Percentiles rank a stretch among this genome's conserved stretches.
Conservation (phyloP, 805 yeast genomes). For the Vanderwaltozyma polyspora region DNA sequence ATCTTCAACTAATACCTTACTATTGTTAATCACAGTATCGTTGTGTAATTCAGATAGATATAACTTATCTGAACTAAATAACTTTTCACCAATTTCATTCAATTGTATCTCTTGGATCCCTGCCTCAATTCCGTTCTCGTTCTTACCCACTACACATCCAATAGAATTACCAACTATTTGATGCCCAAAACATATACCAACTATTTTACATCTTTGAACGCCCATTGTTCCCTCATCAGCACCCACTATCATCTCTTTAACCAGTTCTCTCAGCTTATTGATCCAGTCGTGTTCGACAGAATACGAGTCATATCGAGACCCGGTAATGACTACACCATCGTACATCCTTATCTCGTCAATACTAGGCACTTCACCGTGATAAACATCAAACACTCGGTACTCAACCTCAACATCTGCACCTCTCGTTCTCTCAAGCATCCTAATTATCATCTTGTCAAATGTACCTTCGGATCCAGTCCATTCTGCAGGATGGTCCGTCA, state of each 20-base stretch:
- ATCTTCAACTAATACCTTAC: conserved; percentile 31
- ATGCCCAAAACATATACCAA: conserved; percentile 83
- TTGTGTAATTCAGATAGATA: conserved; percentile 46
- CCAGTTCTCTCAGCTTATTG: conserved; percentile 28
- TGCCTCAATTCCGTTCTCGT: conserved; percentile 61
- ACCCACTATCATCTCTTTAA: conserved; percentile 9
- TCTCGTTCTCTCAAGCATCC: conserved; percentile 10
- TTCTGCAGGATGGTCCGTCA: conserved; percentile 14
- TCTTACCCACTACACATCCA: conserved; percentile 48
- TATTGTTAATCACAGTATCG: conserved; percentile 43
- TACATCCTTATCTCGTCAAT: conserved; percentile 10
- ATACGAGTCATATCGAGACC: conserved; percentile 38
- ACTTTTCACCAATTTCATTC: conserved; percentile 26
- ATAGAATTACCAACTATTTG: conserved; percentile 61
- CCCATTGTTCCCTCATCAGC: conserved; percentile 5
- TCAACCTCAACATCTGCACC: conserved; percentile 6
- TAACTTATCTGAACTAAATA: conserved; percentile 20
- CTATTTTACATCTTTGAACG: conserved; percentile 30
- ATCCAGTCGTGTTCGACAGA: conserved; percentile 32
- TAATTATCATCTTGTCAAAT: conserved; percentile 19
- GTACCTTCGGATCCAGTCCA: conserved; percentile 18
- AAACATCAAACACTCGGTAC: conserved; percentile 12
- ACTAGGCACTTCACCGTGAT: conserved; percentile 17
- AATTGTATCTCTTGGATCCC: conserved; percentile 45
- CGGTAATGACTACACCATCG: conserved; percentile 36